Conservation (phyloP, 2,329 filamentous ascomycete genomes). For the Coniochaeta pulveracea region DNA sequence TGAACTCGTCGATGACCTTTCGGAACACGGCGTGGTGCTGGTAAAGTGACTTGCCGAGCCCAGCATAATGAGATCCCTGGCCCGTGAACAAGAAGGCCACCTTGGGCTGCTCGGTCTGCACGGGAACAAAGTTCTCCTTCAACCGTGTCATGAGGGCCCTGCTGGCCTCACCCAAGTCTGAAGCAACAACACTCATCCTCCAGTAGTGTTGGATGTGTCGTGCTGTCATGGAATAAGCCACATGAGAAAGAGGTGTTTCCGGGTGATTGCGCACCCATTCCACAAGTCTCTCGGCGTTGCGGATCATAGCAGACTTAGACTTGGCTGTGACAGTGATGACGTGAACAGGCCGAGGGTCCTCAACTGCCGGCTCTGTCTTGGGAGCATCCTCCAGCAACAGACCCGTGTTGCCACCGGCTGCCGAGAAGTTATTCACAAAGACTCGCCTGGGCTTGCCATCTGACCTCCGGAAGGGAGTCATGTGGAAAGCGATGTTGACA, state of each 20-base stretch:
- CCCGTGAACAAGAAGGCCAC: constrained; percentile 44
- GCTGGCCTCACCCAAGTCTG: constrained; percentile 28
- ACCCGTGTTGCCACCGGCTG: constrained; percentile 61
- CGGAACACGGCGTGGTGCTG: constrained; percentile 34
- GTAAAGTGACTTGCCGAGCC: constrained; percentile 39
- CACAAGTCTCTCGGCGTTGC: constrained; percentile 45
- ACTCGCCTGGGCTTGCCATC: constrained; percentile 34
- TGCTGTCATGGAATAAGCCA: constrained; percentile 60
- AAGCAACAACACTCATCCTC: constrained; percentile 36
- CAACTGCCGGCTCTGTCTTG: constrained; percentile 14
- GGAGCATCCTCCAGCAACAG: constrained; percentile 54
- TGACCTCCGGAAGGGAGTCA: constrained; percentile 36
- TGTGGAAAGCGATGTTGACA: constrained; percentile 44
- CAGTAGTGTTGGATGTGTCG: constrained; percentile 49
- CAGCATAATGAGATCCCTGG: constrained; percentile 43
- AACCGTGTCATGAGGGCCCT: constrained; percentile 28
- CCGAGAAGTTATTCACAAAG: constrained; percentile 60
- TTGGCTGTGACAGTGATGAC: constrained; percentile 48
- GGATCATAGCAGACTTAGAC: constrained; percentile 41
- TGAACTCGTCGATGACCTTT: constrained; percentile 43
- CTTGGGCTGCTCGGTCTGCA: constrained; percentile 30
- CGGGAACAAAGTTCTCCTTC: constrained; percentile 29
- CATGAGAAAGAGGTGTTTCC: constrained; percentile 39
- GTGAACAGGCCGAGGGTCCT: constrained; percentile 44
- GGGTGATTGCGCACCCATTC: constrained; percentile 39